These are phyloP conservation scores for Podila epicladia DNA, from an alignment of 192 early-diverging fungal species.

Conservation along the genomic window DNA sequence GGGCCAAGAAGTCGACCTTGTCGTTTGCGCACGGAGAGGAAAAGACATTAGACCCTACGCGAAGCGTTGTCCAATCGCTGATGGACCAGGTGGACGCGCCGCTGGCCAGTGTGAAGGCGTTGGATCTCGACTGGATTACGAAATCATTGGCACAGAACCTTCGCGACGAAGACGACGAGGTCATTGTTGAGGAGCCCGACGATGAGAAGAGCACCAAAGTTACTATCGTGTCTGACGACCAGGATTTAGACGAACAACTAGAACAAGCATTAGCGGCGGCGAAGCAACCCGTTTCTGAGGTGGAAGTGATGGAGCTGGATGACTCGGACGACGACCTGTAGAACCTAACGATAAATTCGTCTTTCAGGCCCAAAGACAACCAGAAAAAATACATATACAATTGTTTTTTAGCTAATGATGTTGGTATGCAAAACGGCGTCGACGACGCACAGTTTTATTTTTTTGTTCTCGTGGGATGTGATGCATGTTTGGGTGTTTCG, in stretches of 20 bases:
- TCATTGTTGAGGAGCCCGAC: background rate
- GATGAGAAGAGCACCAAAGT: background rate
- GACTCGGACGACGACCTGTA: slow-evolving; percentile 16
- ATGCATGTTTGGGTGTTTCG: background rate
- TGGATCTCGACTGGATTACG: slow-evolving; percentile 34
- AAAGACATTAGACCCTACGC: background rate
- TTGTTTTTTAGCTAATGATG: background rate
- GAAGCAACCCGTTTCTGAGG: background rate
- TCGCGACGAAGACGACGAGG: background rate
- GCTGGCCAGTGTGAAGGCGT: slow-evolving; percentile 20
- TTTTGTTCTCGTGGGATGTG: background rate
- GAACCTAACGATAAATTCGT: too few species aligned
- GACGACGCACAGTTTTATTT: too few species aligned
- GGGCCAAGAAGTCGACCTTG: background rate
- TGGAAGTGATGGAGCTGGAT: slow-evolving; percentile 20
- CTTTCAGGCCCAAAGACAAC: background rate
- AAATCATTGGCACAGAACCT: slow-evolving; percentile 2
- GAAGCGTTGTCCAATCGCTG: slow-evolving; percentile 4
- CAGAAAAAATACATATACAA: background rate
- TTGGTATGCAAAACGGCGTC: background rate
- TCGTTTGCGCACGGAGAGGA: background rate
- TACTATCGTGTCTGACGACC: background rate
- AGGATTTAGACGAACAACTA: background rate
- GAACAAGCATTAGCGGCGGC: background rate
- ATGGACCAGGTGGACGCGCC: slow-evolving; percentile 16